A percentile compares a stretch with the other conserved stretches of the same genome.
phyloP scores from a whole-genome alignment of 805 yeast species.

The Saccharomycopsis fibuligera region DNA sequence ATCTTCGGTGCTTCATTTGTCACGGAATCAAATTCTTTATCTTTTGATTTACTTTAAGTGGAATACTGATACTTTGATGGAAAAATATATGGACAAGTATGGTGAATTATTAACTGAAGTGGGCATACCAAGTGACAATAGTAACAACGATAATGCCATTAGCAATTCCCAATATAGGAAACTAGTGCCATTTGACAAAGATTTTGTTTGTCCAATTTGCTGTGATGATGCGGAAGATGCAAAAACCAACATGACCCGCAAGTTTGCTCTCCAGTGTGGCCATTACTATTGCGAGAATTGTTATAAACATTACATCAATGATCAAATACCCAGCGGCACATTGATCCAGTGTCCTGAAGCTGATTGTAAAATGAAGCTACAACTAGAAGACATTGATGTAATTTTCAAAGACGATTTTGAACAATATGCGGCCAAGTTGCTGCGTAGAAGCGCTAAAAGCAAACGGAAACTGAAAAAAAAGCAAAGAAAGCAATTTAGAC shows the following conservation, averaged over 20 bases:
- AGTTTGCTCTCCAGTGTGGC: constrained; percentile 46
- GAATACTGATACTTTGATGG: constrained; percentile 54
- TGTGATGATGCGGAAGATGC: constrained; percentile 58
- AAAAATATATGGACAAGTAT: constrained; percentile 44
- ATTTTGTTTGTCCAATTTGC: constrained; percentile 57
- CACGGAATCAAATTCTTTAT: constrained; percentile 35
- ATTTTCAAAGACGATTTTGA: constrained; percentile 21
- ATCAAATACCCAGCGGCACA: constrained; percentile 35
- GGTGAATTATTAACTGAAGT: constrained; percentile 30
- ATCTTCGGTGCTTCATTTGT: constrained; percentile 32
- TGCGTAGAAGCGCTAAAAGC: no score
- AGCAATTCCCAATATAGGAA: constrained; percentile 16
- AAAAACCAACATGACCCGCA: constrained; percentile 30
- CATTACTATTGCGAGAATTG: constrained; percentile 71
- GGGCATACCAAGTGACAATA: constrained; percentile 26
- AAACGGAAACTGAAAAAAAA: not conserved
- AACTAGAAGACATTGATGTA: constrained; percentile 36
- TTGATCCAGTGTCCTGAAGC: constrained; percentile 64
- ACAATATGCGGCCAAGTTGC: not conserved
- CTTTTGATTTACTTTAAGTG: constrained; percentile 46
- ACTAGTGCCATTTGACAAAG: not conserved
- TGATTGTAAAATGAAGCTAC: constrained; percentile 39
- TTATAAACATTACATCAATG: constrained; percentile 52
- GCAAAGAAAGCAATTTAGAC: not conserved
- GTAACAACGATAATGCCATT: not conserved